Base-by-base conservation (phyloP, 2,329 filamentous ascomycete species). In the Neobulgaria alba region DNA sequence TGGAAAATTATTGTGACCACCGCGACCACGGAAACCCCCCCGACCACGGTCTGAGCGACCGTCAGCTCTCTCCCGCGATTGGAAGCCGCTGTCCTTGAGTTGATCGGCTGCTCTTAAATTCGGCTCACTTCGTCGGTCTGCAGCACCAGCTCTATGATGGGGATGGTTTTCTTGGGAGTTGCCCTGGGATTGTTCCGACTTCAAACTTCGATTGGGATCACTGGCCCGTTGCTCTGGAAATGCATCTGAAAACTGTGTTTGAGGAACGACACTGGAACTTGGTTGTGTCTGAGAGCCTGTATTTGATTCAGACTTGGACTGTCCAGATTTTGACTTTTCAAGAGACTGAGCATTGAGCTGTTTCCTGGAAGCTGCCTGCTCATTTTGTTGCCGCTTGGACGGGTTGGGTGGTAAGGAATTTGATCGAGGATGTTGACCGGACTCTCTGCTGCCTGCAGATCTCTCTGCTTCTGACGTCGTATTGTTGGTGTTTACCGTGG, bases 1-100 rank as follows among this genome's bases (percentile, higher is more conserved):
- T 50, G 46, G 45, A 53, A 55, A 59, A 33, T 51, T 54, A 33
- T 34, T 50, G 43, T 64, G 63, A 15, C 56, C 57, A 42, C 62
- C 67, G 38, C 71, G 62, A 31, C 64, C 64, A 43, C 68, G 66
- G 38, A 56, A 63, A 15, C 64, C 64, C 39, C 71, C 71, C 44
- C 71, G 65, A 31, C 59, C 50, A 43, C 63, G 64, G 46, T 62
- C 62, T 38, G 63, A 56, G 35, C 66, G 57, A 16, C 59, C 57
- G 38, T 63, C 62, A 29, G 60, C 60, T 36, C 63, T 58, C 23
- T 61, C 61, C 38, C 59, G 58, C 36, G 48, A 15, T 21, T 57
- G 46, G 36, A 23, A 47, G 16, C 45, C 34, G 14, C 26, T 36
- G 3, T 63, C 58, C 42, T 54, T 59, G 16, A 46, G 44, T 31